Percentiles rank a stretch among this genome's conserved stretches.
These are phyloP conservation scores for Fraxinus sp. DNA, from an alignment of 305 asterid species.

Conservation along the genomic window DNA sequence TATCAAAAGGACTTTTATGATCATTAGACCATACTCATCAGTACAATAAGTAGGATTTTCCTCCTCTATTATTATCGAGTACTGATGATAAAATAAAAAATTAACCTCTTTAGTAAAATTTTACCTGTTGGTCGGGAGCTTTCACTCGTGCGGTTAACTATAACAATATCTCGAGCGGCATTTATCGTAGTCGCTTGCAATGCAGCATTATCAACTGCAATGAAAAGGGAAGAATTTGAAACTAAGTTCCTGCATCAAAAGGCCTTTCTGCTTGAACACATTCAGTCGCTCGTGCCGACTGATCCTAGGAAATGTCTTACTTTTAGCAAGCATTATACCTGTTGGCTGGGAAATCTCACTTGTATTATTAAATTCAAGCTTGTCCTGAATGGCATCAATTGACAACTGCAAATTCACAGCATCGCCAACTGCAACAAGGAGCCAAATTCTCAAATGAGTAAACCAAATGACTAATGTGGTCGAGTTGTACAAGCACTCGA, in stretches of 20 bases:
- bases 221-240: not conserved
- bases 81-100: not conserved
- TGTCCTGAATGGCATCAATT: slow-evolving; percentile 37
- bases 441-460: not conserved
- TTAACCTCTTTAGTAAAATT: not conserved
- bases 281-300: not conserved
- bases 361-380: slow-evolving; percentile 21
- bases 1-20: not conserved
- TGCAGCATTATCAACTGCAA: not conserved
- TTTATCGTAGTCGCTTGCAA: not conserved
- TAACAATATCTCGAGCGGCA: not conserved
- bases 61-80: not conserved
- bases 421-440: slow-evolving; percentile 42
- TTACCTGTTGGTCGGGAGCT: slow-evolving; percentile 17
- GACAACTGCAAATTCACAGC: slow-evolving; percentile 45
- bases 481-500: not conserved
- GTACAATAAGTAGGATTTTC: not conserved
- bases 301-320: not conserved
- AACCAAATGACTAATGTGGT: not conserved
- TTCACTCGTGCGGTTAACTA: not conserved
- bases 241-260: not conserved
- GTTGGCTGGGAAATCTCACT: slow-evolving; percentile 13
- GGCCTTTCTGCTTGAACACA: not conserved
- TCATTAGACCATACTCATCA: not conserved
- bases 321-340: slow-evolving; percentile 18